Percentiles rank a stretch among this genome's conserved stretches.
phyloP scores from a whole-genome alignment of 2,329 filamentous ascomycete genomes.

The Curvularia sp. region DNA sequence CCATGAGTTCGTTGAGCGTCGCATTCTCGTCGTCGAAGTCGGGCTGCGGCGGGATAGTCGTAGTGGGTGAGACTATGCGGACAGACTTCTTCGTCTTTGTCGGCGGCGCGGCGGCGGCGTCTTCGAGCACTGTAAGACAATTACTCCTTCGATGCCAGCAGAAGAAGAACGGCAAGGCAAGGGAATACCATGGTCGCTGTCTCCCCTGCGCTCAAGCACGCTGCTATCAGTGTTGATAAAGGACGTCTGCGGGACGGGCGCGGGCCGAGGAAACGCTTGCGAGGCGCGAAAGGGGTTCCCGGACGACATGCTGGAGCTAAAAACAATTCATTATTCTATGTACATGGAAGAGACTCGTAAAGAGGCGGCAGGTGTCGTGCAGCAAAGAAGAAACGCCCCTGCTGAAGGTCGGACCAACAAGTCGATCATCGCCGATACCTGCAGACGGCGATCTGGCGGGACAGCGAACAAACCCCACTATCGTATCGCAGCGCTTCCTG shows the following conservation, averaged over 20 bases:
- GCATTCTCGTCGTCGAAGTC: slow-evolving; percentile 33
- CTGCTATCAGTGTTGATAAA: slow-evolving; percentile 36
- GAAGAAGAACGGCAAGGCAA: slow-evolving; percentile 30
- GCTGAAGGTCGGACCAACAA: slow-evolving; percentile 31
- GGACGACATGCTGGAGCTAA: slow-evolving; percentile 48
- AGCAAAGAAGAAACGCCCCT: slow-evolving; percentile 26
- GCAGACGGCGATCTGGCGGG: slow-evolving; percentile 28
- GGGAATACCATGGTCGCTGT: slow-evolving; percentile 44
- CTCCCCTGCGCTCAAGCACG: slow-evolving; percentile 28
- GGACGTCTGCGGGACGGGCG: slow-evolving; percentile 36
- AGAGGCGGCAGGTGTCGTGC: slow-evolving; percentile 29
- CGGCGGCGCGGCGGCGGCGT: slow-evolving; percentile 27
- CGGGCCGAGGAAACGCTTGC: slow-evolving; percentile 34
- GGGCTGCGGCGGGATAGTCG: slow-evolving; percentile 46
- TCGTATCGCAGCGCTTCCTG: slow-evolving; percentile 11
- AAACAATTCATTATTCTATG: slow-evolving; percentile 51
- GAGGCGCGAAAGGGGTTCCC: slow-evolving; percentile 51
- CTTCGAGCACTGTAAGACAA: slow-evolving; percentile 42
- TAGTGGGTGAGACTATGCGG: slow-evolving; percentile 57
- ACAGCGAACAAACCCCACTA: slow-evolving; percentile 34
- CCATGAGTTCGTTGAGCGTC: slow-evolving; percentile 24
- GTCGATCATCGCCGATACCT: slow-evolving; percentile 26
- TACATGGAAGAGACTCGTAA: slow-evolving; percentile 39
- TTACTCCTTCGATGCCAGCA: slow-evolving; percentile 43
- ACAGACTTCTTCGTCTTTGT: slow-evolving; percentile 66